phyloP scores from a whole-genome alignment of 2,329 filamentous ascomycete genomes.

The Aspergillus alliaceus region DNA sequence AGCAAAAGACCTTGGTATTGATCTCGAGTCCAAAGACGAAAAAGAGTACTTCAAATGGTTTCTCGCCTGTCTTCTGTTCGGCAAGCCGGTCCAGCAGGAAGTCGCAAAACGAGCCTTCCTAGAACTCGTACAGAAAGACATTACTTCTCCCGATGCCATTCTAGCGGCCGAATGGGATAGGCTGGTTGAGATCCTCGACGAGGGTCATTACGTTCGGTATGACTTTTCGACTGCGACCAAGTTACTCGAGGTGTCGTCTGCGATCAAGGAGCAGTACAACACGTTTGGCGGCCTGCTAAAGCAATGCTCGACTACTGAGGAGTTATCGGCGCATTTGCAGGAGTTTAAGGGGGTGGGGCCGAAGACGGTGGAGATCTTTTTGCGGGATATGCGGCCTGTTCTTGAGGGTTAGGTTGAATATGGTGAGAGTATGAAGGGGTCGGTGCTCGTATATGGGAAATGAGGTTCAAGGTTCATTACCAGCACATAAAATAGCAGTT shows the following conservation, averaged over 20 bases:
- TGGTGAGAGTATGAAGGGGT: no score
- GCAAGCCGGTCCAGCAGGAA: slow-evolving; percentile 18
- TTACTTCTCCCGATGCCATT: slow-evolving; percentile 16
- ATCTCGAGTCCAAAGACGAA: slow-evolving; percentile 4
- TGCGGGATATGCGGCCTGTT: not conserved
- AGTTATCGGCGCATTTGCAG: not conserved
- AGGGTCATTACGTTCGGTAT: slow-evolving; percentile 17
- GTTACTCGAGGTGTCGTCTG: slow-evolving; percentile 12
- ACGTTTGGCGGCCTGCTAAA: slow-evolving; percentile 2
- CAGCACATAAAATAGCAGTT: no score
- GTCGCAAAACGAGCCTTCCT: slow-evolving; percentile 14
- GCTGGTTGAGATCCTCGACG: slow-evolving; percentile 18
- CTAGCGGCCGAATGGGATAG: slow-evolving; percentile 14
- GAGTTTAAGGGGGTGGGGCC: not conserved
- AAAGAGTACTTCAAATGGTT: slow-evolving; percentile 19
- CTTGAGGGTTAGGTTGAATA: not conserved
- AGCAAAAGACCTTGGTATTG: slow-evolving; percentile 6
- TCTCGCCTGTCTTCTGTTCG: slow-evolving; percentile 18
- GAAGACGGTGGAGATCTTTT: not conserved
- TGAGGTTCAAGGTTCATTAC: no score
- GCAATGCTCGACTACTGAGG: not conserved
- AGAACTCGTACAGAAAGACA: slow-evolving; percentile 6
- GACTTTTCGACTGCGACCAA: slow-evolving; percentile 18
- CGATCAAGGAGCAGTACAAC: slow-evolving; percentile 8
- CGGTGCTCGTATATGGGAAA: no score